Percentiles rank a stretch among this genome's conserved stretches.
phyloP scores from a whole-genome alignment of 306 rosid genomes.

The Ormosia semicastrata region DNA sequence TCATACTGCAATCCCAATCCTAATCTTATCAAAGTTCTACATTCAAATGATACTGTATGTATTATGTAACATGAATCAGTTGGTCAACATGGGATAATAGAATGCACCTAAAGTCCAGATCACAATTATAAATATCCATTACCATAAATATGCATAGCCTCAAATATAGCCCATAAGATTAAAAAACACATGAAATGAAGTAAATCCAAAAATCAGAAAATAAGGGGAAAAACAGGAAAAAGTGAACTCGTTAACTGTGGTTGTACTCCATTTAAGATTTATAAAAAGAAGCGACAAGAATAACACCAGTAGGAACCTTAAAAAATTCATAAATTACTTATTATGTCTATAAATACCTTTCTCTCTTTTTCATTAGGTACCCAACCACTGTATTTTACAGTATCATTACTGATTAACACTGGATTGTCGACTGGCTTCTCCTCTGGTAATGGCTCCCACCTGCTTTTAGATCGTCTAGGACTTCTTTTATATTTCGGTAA shows the following conservation, averaged over 20 bases:
- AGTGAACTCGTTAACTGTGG: neutral
- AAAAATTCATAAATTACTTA: constrained; percentile 8
- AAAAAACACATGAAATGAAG: neutral
- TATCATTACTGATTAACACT: constrained; percentile 38
- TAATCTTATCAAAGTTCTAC: neutral
- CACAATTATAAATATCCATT: neutral
- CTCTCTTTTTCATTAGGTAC: constrained; percentile 57
- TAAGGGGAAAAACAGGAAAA: neutral
- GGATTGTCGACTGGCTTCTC: constrained; percentile 63
- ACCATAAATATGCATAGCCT: neutral
- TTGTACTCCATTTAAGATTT: neutral
- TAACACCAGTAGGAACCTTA: constrained; percentile 7
- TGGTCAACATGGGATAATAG: neutral
- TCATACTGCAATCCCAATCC: neutral
- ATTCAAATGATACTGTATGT: neutral
- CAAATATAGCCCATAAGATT: neutral
- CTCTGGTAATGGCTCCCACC: constrained; percentile 97
- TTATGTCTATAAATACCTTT: constrained; percentile 54
- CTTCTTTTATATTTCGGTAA: constrained; percentile 70
- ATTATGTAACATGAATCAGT: neutral
- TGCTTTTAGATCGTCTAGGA: constrained; percentile 86
- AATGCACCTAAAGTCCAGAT: neutral
- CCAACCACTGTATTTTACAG: constrained; percentile 65
- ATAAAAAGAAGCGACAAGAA: neutral
- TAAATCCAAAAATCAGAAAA: neutral